These are phyloP conservation scores for Aspergillus quadrilineatus DNA, from an alignment of 2,329 filamentous ascomycete species.

Conservation along the genomic window DNA sequence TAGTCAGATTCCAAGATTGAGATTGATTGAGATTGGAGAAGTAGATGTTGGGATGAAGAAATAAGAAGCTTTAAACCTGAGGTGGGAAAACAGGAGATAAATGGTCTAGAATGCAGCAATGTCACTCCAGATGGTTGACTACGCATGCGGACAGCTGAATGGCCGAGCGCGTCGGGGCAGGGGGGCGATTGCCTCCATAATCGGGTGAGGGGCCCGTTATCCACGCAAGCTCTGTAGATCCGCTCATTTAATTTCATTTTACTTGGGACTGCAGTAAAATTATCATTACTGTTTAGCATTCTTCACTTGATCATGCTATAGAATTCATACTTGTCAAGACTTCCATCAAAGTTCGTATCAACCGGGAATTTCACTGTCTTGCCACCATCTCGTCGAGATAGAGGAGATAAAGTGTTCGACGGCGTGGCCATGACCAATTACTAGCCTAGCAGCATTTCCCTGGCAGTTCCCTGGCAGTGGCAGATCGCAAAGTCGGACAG, in stretches of 20 bases:
- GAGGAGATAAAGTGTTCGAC: not conserved
- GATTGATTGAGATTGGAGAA: not conserved
- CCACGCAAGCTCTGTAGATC: constrained; percentile 29
- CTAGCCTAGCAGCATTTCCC: constrained; percentile 1
- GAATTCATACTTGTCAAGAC: not conserved
- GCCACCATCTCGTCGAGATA: not conserved
- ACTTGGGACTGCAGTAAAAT: not conserved
- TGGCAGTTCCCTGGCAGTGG: not conserved
- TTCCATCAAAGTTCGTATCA: not conserved
- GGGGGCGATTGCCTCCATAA: constrained; percentile 7
- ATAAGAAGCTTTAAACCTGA: not conserved
- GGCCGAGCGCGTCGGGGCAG: constrained; percentile 5
- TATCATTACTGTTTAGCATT: not conserved
- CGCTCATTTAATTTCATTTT: not conserved
- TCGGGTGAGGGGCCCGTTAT: constrained; percentile 22
- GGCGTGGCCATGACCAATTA: constrained; percentile 7
- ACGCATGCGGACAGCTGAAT: constrained; percentile 12
- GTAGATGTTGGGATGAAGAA: not conserved
- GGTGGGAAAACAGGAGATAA: not conserved
- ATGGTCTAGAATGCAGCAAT: constrained; percentile 2
- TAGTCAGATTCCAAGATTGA: constrained; percentile 4
- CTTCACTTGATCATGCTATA: not conserved
- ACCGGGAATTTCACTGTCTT: not conserved
- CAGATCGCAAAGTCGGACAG: constrained; percentile 14
- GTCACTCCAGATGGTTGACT: not conserved